Evolutionary conservation across 352 stramenopile species (phyloP).

Genomic region (Pythium periplocum): DNA sequence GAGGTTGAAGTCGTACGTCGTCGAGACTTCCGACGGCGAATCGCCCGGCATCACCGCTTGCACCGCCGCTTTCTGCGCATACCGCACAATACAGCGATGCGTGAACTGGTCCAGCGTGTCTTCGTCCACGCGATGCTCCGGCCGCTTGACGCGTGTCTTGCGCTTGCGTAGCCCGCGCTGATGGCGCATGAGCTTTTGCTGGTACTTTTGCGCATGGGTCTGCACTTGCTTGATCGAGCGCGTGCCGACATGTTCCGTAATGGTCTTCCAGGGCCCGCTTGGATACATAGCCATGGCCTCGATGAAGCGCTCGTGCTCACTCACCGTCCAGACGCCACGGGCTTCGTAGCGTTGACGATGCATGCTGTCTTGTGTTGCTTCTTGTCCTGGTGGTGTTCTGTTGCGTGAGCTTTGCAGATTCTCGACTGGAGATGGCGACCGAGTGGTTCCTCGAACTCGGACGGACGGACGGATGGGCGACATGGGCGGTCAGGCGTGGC

Average conservation of each 20-base stretch:
- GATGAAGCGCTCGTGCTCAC: slow-evolving; percentile 73
- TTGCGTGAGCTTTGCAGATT: neutral
- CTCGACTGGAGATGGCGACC: too few relatives aligned
- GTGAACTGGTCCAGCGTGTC: slow-evolving; percentile 12
- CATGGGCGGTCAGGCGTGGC: too few relatives aligned
- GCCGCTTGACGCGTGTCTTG: slow-evolving; percentile 66
- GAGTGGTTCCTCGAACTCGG: too few relatives aligned
- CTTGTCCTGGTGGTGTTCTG: neutral
- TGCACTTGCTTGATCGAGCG: slow-evolving; percentile 76
- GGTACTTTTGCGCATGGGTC: slow-evolving; percentile 79
- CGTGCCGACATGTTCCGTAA: slow-evolving; percentile 65
- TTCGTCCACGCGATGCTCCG: slow-evolving; percentile 51
- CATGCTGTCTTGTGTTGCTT: slow-evolving; percentile 11
- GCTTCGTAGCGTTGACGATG: slow-evolving; percentile 10
- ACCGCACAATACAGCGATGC: too few relatives aligned
- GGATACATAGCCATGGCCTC: slow-evolving; percentile 73
- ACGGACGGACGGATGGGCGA: too few relatives aligned
- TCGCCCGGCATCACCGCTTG: neutral
- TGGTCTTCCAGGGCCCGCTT: slow-evolving; percentile 59
- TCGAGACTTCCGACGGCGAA: slow-evolving; percentile 6
- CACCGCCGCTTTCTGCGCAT: too few relatives aligned
- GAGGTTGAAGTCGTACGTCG: slow-evolving; percentile 5
- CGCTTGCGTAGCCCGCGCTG: slow-evolving; percentile 68
- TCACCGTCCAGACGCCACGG: slow-evolving; percentile 56
- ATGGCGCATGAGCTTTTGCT: slow-evolving; percentile 73